A percentile compares a stretch with the other conserved stretches of the same genome.
Evolutionary conservation across 768 basidiomycete genomes (phyloP).

Genomic region (Suillus discolor): DNA sequence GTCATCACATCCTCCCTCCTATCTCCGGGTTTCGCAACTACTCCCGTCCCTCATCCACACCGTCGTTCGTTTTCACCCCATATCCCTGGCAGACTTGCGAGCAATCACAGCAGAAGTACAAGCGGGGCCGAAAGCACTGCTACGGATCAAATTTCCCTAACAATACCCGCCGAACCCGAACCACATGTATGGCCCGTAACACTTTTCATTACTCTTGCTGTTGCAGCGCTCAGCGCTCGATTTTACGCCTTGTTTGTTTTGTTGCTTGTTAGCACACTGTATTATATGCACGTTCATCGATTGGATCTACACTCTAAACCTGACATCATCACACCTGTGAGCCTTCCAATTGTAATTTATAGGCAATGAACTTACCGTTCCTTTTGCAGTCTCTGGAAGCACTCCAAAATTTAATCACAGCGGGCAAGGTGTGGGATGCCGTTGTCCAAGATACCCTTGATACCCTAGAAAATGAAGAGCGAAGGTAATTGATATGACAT

Average conservation of each 20-base stretch:
- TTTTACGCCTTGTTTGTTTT: slow-evolving; percentile 44
- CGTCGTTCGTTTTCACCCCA: slow-evolving; percentile 38
- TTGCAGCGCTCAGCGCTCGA: slow-evolving; percentile 46
- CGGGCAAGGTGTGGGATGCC: slow-evolving; percentile 75
- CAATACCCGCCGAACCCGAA: slow-evolving; percentile 37
- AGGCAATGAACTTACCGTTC: background rate
- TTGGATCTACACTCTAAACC: slow-evolving; percentile 35
- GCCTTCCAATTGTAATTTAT: slow-evolving; percentile 26
- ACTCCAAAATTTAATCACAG: slow-evolving; percentile 65
- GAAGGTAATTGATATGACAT: slow-evolving; percentile 42
- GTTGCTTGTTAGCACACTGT: slow-evolving; percentile 40
- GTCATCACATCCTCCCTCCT: slow-evolving; percentile 80
- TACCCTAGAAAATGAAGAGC: slow-evolving; percentile 71
- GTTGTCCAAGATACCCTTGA: slow-evolving; percentile 69
- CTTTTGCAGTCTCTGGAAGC: slow-evolving; percentile 58
- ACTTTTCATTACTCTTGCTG: slow-evolving; percentile 38
- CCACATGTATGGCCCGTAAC: slow-evolving; percentile 41
- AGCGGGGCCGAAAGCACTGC: slow-evolving; percentile 36
- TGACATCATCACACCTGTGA: slow-evolving; percentile 56
- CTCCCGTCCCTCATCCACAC: slow-evolving; percentile 31
- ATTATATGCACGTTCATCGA: slow-evolving; percentile 42
- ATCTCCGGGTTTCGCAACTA: slow-evolving; percentile 53
- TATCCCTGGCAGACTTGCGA: slow-evolving; percentile 49
- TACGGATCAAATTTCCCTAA: slow-evolving; percentile 27
- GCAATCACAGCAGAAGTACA: slow-evolving; percentile 42